Evolutionary conservation across 164 flowering plant species (phyloP), one percentile per base, ranked within the genome.

Genomic region (Kalanchoe fedtschenkoi): DNA sequence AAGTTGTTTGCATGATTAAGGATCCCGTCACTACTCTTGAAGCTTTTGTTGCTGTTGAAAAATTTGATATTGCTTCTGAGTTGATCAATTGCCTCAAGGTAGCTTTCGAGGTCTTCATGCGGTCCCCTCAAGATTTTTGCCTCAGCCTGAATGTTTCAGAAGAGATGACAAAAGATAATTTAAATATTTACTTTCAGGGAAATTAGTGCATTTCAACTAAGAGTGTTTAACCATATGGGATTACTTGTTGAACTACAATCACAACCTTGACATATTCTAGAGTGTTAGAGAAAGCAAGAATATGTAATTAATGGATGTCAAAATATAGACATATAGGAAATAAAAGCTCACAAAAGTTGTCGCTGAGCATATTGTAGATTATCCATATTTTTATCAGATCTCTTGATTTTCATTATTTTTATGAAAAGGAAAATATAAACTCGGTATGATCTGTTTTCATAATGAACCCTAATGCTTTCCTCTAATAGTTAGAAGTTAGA

Each of bases 101-200:
- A 90, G 61, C 89, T 84, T 68, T 90, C 97, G 35, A 93, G 74
- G 65, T 93, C 95, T 65, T 93, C 99, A 72, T 85, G 99, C 28
- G 99, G 99, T 30, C 99, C 99, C 71, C 77, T 90, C 34, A 88
- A 71, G 66, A 93, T 88, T 77, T 87, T 88, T 35, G 87, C 85
- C 74, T 93, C 99, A 6, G 97, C 97, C 99, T 93, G 68, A 62
- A 74, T 34, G 58, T 37, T 16, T 28, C 60, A 28, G 29, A 39
- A 37, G n/a, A 24, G 4, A 4, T 7, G 42, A 6, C 13, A 34
- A 24, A 9, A 24, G 56, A 7, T 19, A 1, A 42, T 13, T 1
- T 42, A 42, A 26, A 22, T 29, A 19, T 41, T 10, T 10, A 10
- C 16, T 17, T 17, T 10, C 44, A 41, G 11, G 44, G 16, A 24